Percentiles rank a stretch among this genome's conserved stretches.
Conservation (phyloP, 2,329 filamentous ascomycete genomes). For the Trichoderma gracile region DNA sequence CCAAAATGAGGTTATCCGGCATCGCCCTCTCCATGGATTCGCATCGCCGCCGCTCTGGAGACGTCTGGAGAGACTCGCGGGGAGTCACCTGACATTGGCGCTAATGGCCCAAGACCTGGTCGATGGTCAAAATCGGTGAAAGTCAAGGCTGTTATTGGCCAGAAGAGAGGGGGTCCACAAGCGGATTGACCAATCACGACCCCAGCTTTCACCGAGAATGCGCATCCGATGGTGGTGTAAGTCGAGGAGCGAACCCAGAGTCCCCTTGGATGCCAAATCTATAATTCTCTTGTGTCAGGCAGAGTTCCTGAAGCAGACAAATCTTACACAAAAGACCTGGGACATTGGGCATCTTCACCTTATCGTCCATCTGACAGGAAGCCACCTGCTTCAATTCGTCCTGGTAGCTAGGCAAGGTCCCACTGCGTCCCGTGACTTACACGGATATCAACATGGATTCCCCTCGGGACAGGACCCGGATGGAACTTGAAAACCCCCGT, state of each 20-base stretch:
- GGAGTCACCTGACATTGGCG: conserved; percentile 32
- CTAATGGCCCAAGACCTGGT: conserved; percentile 14
- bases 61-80: conserved; percentile 25
- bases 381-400: conserved; percentile 43
- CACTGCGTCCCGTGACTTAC: conserved; percentile 47
- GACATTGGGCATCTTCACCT: conserved; percentile 45
- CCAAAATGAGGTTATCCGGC: conserved; percentile 21
- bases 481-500: conserved; percentile 42
- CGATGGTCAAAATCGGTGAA: conserved; percentile 37
- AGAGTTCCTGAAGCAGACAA: conserved; percentile 42
- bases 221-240: conserved; percentile 42
- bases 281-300: conserved; percentile 44
- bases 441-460: conserved; percentile 45
- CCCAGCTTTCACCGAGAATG: conserved; percentile 37
- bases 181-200: conserved; percentile 35
- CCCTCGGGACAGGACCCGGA: conserved; percentile 39
- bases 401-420: conserved; percentile 43
- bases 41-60: conserved; percentile 8
- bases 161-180: conserved; percentile 27
- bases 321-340: conserved; percentile 44
- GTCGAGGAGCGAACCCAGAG: conserved; percentile 37
- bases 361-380: conserved; percentile 41
- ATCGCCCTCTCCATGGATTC: conserved; percentile 24
- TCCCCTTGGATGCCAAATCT: conserved; percentile 42
- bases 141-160: conserved; percentile 37